phyloP scores from a whole-genome alignment of 2,329 filamentous ascomycete species.

The Aspergillus aculeatinus region DNA sequence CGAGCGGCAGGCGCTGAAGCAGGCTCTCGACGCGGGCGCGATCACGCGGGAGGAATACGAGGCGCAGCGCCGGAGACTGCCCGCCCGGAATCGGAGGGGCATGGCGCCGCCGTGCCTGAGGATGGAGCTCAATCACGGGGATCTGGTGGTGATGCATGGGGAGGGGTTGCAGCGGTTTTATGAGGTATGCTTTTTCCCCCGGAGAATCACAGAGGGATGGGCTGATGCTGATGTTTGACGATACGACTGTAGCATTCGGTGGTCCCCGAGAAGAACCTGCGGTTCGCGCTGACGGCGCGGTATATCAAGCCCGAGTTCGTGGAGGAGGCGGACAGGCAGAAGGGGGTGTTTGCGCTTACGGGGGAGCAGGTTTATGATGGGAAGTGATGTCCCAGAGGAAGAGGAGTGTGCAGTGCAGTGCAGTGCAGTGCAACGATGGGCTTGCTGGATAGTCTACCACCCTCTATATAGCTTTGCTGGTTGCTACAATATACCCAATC shows the following conservation, averaged over 20 bases:
- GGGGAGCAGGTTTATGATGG: conserved; percentile 33
- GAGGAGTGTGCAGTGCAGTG: no score
- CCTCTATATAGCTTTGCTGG: no score
- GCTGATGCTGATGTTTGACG: not conserved
- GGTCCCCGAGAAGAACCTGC: conserved; percentile 29
- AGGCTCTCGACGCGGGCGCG: conserved; percentile 15
- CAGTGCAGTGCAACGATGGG: no score
- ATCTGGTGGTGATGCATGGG: conserved; percentile 60
- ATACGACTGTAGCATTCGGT: conserved; percentile 31
- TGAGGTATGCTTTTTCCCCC: conserved; percentile 32
- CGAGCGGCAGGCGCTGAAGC: conserved; percentile 26
- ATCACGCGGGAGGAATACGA: conserved; percentile 26
- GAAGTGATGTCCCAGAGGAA: conserved; percentile 15
- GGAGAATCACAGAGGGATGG: no score
- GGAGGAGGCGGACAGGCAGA: conserved; percentile 21
- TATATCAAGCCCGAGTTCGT: conserved; percentile 31
- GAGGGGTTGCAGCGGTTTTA: conserved; percentile 54
- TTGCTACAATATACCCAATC: no score
- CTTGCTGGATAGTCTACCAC: no score
- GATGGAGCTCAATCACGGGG: conserved; percentile 55
- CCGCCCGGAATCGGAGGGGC: conserved; percentile 25
- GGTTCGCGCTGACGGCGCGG: conserved; percentile 40
- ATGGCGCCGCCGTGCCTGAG: conserved; percentile 38
- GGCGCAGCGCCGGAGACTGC: conserved; percentile 23
- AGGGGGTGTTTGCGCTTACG: conserved; percentile 28